Conservation (phyloP, 805 yeast species). For the Nadsonia fulvescens region DNA sequence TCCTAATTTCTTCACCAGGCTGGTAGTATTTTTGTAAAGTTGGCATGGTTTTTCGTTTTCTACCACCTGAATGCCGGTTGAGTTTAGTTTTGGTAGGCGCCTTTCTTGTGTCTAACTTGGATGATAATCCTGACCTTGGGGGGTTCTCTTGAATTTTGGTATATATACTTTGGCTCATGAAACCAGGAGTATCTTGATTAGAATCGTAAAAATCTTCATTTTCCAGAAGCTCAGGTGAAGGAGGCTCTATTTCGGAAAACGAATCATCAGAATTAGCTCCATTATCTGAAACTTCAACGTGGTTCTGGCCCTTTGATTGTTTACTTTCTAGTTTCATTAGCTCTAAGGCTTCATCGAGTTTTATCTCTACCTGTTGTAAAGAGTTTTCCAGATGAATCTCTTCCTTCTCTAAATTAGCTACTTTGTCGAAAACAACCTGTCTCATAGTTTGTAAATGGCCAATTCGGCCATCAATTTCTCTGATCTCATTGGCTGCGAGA, state of each 20-base stretch:
- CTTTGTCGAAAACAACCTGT: slow-evolving; percentile 34
- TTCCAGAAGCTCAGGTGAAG: slow-evolving; percentile 3
- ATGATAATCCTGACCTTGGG: no score
- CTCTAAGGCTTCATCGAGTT: slow-evolving; percentile 5
- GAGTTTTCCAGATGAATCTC: slow-evolving; percentile 35
- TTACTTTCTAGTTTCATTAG: not conserved
- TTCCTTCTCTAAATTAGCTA: slow-evolving; percentile 42
- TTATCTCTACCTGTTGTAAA: slow-evolving; percentile 7
- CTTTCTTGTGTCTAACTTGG: no score
- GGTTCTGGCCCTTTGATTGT: slow-evolving; percentile 2
- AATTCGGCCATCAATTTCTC: slow-evolving; percentile 43
- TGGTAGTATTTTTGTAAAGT: slow-evolving; percentile 46
- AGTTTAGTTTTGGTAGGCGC: slow-evolving; percentile 14
- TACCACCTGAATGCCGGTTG: slow-evolving; percentile 14
- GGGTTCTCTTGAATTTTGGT: not conserved
- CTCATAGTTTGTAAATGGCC: slow-evolving; percentile 33
- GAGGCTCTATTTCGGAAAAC: slow-evolving; percentile 1
- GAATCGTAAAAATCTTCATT: no score
- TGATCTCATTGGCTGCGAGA: slow-evolving; percentile 43
- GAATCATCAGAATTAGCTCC: not conserved
- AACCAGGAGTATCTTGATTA: no score
- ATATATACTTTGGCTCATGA: no score
- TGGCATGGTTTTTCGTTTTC: slow-evolving; percentile 34
- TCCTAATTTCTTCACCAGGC: slow-evolving; percentile 36
- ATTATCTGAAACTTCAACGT: not conserved